A percentile compares a stretch with the other conserved stretches of the same genome.
Conservation (phyloP, 2,329 filamentous ascomycete species). For the Cryphonectria radicalis region DNA sequence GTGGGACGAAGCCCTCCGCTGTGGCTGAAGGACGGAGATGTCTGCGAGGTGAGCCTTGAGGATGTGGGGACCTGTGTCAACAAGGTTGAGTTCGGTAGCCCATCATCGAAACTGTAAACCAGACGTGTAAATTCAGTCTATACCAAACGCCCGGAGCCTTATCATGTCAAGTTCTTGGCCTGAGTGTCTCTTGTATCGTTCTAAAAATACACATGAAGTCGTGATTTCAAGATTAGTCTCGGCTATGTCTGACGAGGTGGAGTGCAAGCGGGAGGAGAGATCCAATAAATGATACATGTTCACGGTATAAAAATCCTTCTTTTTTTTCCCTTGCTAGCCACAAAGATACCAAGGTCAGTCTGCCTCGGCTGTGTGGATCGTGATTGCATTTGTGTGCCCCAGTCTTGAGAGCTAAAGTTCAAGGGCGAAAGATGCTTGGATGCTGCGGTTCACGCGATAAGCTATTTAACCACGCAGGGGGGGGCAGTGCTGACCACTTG, state of each 20-base stretch:
- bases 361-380: slow-evolving; percentile 9
- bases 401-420: background rate
- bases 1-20: slow-evolving; percentile 69
- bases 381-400: background rate
- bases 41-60: slow-evolving; percentile 71
- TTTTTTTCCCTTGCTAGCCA: background rate
- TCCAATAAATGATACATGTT: background rate
- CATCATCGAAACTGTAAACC: slow-evolving; percentile 41
- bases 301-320: background rate
- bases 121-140: background rate
- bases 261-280: background rate
- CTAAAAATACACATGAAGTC: background rate
- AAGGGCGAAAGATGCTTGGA: background rate
- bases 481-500: slow-evolving; percentile 7
- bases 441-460: background rate
- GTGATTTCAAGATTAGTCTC: background rate
- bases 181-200: background rate
- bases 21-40: slow-evolving; percentile 72
- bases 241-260: background rate
- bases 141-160: background rate
- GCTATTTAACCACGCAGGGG: background rate
- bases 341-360: background rate
- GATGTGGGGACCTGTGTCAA: slow-evolving; percentile 65
- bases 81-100: slow-evolving; percentile 49
- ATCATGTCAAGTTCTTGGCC: background rate